These are phyloP conservation scores for Mucor sp. DNA, from an alignment of 371 early-diverging fungal species.

Conservation along the genomic window DNA sequence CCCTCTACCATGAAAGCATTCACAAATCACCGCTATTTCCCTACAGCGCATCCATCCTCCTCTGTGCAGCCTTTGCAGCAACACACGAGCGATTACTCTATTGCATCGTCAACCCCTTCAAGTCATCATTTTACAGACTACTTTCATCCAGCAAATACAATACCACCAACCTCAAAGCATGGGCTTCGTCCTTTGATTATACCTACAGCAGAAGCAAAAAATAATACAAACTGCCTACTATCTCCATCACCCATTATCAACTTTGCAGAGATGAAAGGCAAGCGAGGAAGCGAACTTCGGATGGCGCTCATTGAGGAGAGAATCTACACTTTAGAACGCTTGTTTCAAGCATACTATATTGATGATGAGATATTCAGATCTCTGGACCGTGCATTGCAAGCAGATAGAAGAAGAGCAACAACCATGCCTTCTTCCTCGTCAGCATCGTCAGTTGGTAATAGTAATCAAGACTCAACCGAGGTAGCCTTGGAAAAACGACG, in stretches of 20 bases:
- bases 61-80: not conserved
- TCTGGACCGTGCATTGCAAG: constrained; percentile 19
- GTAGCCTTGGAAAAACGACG: not conserved
- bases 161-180: not conserved
- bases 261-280: not conserved
- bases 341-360: constrained; percentile 30
- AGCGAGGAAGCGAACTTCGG: not conserved
- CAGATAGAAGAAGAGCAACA: not conserved
- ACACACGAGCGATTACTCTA: not conserved
- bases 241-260: not conserved
- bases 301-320: constrained; percentile 95
- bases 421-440: not conserved
- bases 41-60: not conserved
- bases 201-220: not conserved
- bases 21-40: not conserved
- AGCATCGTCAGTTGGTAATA: not conserved
- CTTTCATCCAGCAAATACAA: not conserved
- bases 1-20: constrained; percentile 3
- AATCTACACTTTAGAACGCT: constrained; percentile 84
- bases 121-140: not conserved
- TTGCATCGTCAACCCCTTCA: not conserved
- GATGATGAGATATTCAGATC: constrained; percentile 31
- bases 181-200: not conserved
- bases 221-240: not conserved
- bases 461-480: not conserved